Conservation (phyloP, 805 yeast species). For the Starmera quercuum region DNA sequence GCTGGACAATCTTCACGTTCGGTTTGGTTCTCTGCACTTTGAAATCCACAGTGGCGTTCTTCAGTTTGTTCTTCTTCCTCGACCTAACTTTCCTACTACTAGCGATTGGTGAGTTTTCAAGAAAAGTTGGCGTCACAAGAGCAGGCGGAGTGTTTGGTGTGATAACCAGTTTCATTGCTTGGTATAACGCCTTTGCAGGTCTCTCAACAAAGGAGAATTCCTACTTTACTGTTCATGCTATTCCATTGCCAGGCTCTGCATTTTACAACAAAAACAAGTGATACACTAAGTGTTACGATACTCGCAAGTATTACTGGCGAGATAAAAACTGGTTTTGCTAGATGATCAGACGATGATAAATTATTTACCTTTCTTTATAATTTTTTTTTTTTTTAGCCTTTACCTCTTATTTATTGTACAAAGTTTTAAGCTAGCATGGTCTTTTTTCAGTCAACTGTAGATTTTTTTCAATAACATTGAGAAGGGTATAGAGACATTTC, state of each 20-base stretch:
- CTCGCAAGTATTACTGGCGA: background rate
- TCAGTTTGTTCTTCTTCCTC: slow-evolving; percentile 44
- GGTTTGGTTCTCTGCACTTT: slow-evolving; percentile 46
- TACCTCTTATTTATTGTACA: too few species aligned
- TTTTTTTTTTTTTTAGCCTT: too few species aligned
- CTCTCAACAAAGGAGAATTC: slow-evolving; percentile 51
- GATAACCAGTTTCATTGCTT: slow-evolving; percentile 44
- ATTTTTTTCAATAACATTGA: too few species aligned
- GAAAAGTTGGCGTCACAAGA: slow-evolving; percentile 29
- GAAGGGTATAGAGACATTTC: too few species aligned
- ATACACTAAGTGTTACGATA: background rate
- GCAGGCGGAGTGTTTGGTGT: slow-evolving; percentile 56
- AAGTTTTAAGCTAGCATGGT: too few species aligned
- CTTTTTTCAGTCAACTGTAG: too few species aligned
- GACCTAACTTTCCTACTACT: slow-evolving; percentile 49
- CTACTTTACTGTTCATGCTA: slow-evolving; percentile 23
- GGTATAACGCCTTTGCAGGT: slow-evolving; percentile 59
- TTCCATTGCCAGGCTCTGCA: slow-evolving; percentile 24
- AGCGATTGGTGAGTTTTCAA: slow-evolving; percentile 42
- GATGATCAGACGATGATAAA: too few species aligned
- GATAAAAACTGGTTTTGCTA: too few species aligned
- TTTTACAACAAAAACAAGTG: slow-evolving; percentile 3
- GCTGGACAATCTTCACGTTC: slow-evolving; percentile 58
- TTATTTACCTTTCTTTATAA: too few species aligned
- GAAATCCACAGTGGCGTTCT: slow-evolving; percentile 60